Percentiles rank a stretch among this genome's conserved stretches.
Evolutionary conservation across 208 protist species (phyloP).

Genomic region (Leishmania martiniquensis): DNA sequence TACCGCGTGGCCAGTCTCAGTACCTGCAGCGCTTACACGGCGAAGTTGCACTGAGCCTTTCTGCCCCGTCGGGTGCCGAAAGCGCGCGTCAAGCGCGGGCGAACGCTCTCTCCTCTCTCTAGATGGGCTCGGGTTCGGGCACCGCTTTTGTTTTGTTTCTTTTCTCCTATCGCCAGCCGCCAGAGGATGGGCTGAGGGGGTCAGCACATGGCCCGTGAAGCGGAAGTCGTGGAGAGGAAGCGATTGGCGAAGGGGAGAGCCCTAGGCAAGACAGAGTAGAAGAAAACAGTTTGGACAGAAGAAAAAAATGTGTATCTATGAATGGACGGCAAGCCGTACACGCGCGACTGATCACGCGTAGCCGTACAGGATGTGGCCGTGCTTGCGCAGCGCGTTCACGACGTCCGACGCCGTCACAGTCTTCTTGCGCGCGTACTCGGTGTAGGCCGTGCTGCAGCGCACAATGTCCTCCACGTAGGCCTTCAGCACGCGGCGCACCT

Average conservation of each 20-base stretch:
- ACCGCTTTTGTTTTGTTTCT: neutral
- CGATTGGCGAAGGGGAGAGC: too few relatives aligned
- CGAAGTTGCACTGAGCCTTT: neutral
- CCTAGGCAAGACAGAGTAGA: neutral
- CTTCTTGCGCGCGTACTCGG: constrained; percentile 82
- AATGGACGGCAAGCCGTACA: neutral
- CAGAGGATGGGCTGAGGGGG: neutral
- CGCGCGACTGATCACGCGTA: constrained; percentile 51
- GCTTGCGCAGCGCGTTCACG: constrained; percentile 89
- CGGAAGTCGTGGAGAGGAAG: neutral
- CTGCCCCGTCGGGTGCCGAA: neutral
- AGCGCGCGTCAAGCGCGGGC: neutral
- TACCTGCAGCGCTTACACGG: neutral
- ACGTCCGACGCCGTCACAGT: constrained; percentile 88
- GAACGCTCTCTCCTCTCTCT: neutral
- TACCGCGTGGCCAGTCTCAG: neutral
- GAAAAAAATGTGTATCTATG: constrained; percentile 7
- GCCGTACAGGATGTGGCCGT: constrained; percentile 91
- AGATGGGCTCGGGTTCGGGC: neutral
- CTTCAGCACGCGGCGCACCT: constrained; percentile 82
- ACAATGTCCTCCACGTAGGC: constrained; percentile 84
- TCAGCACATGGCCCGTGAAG: neutral
- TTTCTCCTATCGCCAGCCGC: neutral
- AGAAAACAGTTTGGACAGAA: neutral
- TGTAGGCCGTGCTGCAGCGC: constrained; percentile 83